Evolutionary conservation across 108 stramenopile species (phyloP).

Genomic region (Pseudonitzschia delicatissima): DNA sequence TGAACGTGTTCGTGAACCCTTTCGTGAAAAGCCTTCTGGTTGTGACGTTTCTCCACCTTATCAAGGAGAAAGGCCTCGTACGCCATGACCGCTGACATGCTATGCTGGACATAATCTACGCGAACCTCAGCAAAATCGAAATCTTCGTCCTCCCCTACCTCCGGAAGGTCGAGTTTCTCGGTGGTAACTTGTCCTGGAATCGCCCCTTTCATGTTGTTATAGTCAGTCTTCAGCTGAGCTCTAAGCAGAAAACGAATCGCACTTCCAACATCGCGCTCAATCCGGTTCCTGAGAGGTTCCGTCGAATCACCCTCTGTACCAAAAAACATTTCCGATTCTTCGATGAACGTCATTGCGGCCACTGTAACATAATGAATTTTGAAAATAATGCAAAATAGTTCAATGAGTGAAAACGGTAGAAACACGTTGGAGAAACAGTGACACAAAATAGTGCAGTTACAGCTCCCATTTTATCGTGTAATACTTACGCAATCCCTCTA

Average conservation of each 20-base stretch:
- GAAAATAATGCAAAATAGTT: no score
- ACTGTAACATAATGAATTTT: not conserved
- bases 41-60: not conserved
- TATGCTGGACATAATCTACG: slow-evolving; percentile 40
- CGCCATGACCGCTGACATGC: slow-evolving; percentile 35
- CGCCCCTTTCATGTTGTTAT: slow-evolving; percentile 33
- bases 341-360: slow-evolving; percentile 27
- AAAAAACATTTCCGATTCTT: slow-evolving; percentile 21
- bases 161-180: not conserved
- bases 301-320: not conserved
- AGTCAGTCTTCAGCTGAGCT: slow-evolving; percentile 18
- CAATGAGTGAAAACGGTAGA: no score
- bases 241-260: slow-evolving; percentile 28
- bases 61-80: slow-evolving; percentile 19
- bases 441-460: no score
- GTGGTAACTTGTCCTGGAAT: slow-evolving; percentile 15
- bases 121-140: slow-evolving; percentile 18
- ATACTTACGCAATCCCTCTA: slow-evolving; percentile 27
- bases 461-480: no score
- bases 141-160: slow-evolving; percentile 7
- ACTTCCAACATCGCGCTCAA: slow-evolving; percentile 15
- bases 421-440: no score
- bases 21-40: not conserved
- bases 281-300: slow-evolving; percentile 9
- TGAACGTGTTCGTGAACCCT: not conserved